These are phyloP conservation scores for Iodosphaeria phyllophila DNA, from an alignment of 2,329 filamentous ascomycete species.

Conservation along the genomic window DNA sequence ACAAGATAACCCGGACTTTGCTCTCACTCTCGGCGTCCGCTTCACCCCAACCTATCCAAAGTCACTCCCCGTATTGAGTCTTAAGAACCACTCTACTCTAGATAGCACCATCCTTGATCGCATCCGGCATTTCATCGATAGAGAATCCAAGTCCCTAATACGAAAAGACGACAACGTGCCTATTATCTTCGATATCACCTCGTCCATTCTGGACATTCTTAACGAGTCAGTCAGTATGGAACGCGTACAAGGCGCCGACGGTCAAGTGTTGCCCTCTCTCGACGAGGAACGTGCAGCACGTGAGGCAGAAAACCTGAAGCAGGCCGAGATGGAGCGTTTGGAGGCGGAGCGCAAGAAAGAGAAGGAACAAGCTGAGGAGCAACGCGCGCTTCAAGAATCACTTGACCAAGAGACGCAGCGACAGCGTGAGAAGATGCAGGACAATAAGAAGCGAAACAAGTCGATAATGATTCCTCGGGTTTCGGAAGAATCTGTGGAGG, in stretches of 20 bases:
- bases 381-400: constrained; percentile 50
- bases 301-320: constrained; percentile 48
- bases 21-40: constrained; percentile 55
- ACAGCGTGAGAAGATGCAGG: constrained; percentile 43
- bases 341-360: constrained; percentile 31
- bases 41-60: constrained; percentile 86
- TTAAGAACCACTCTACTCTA: constrained; percentile 46
- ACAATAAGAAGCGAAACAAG: constrained; percentile 43
- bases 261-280: constrained; percentile 62
- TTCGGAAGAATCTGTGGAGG: constrained; percentile 14
- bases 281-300: constrained; percentile 78
- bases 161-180: constrained; percentile 30
- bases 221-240: constrained; percentile 72
- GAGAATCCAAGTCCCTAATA: constrained; percentile 33
- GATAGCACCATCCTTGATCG: constrained; percentile 54
- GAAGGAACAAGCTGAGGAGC: constrained; percentile 45
- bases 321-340: constrained; percentile 36
- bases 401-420: constrained; percentile 54
- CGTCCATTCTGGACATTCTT: constrained; percentile 54
- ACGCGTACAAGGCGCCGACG: no score
- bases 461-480: constrained; percentile 21
- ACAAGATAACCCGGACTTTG: constrained; percentile 52
- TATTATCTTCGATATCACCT: constrained; percentile 47
- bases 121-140: constrained; percentile 44
- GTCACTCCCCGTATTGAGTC: constrained; percentile 51